A percentile compares a stretch with the other conserved stretches of the same genome.
These are phyloP conservation scores for Penicillium sp. DNA, from an alignment of 2,329 filamentous ascomycete species.

Conservation along the genomic window DNA sequence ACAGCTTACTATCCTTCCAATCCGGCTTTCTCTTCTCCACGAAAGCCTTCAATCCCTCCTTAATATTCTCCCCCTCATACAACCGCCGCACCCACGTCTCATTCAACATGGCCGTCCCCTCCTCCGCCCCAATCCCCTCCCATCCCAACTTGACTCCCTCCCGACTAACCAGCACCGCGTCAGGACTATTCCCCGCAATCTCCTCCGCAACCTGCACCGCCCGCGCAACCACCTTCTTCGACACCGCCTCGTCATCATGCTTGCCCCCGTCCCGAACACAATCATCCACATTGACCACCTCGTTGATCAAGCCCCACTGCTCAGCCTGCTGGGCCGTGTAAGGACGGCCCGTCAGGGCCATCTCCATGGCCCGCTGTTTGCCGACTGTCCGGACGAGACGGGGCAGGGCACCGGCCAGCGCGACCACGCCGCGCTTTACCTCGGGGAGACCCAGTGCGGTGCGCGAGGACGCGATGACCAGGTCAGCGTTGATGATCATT, in stretches of 20 bases:
- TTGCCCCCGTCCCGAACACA: conserved; percentile 13
- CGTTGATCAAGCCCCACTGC: conserved; percentile 70
- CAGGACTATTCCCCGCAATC: conserved; percentile 70
- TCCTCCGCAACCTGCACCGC: conserved; percentile 63
- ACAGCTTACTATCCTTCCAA: conserved; percentile 56
- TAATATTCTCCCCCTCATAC: conserved; percentile 69
- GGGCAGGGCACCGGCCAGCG: conserved; percentile 70
- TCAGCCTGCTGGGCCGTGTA: conserved; percentile 63
- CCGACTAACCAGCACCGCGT: conserved; percentile 72
- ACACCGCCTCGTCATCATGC: conserved; percentile 21
- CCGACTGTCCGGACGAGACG: conserved; percentile 67
- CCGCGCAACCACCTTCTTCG: conserved; percentile 29
- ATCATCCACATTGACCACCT: conserved; percentile 19
- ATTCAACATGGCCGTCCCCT: conserved; percentile 60
- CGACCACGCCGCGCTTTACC: conserved; percentile 69
- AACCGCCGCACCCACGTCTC: conserved; percentile 63
- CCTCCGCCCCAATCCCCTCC: conserved; percentile 68
- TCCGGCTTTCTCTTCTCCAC: conserved; percentile 71
- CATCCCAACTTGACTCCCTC: conserved; percentile 72
- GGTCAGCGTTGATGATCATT: conserved; percentile 71
- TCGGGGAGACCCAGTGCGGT: conserved; percentile 72
- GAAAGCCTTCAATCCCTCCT: conserved; percentile 73
- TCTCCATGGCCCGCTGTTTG: conserved; percentile 69
- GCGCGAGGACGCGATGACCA: conserved; percentile 60
- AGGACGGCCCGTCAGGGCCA: conserved; percentile 66